Evolutionary conservation across 1,284 basidiomycete genomes (phyloP).

Genomic region (Rhodotorula sp.): DNA sequence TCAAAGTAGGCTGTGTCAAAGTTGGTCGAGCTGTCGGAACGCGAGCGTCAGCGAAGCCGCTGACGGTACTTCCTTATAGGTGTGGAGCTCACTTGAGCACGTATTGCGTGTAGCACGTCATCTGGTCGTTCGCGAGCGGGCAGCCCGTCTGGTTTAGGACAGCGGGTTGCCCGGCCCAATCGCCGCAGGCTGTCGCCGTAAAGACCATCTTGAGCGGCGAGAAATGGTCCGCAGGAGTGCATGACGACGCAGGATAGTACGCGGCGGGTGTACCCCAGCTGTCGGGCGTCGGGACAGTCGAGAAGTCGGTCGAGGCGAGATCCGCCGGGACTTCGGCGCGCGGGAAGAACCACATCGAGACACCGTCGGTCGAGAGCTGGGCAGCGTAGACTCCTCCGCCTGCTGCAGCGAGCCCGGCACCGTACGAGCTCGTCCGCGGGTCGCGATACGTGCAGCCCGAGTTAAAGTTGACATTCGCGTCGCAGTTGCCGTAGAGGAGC

Average conservation of each 20-base stretch:
- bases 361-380: conserved; percentile 26
- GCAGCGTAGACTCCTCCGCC: conserved; percentile 46
- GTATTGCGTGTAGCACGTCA: conserved; percentile 33
- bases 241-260: conserved; percentile 15
- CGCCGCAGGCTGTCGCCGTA: conserved; percentile 39
- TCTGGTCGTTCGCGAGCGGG: conserved; percentile 16
- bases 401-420: conserved; percentile 44
- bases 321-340: conserved; percentile 31
- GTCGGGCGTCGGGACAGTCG: conserved; percentile 20
- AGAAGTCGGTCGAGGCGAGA: conserved; percentile 9
- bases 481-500: conserved; percentile 46
- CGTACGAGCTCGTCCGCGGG: conserved; percentile 43
- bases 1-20: conserved; percentile 42
- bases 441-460: conserved; percentile 62
- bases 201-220: conserved; percentile 32
- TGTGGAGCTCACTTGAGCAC: conserved; percentile 21
- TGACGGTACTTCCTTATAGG: too few relatives aligned
- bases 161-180: conserved; percentile 29
- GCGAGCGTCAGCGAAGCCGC: background rate
- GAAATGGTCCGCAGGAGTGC: conserved; percentile 28
- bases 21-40: conserved; percentile 16
- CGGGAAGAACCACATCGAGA: conserved; percentile 42
- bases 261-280: conserved; percentile 33
- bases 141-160: conserved; percentile 34
- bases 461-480: conserved; percentile 49